phyloP scores from a whole-genome alignment of 345 rosid genomes.

The Luvunga scandens region DNA sequence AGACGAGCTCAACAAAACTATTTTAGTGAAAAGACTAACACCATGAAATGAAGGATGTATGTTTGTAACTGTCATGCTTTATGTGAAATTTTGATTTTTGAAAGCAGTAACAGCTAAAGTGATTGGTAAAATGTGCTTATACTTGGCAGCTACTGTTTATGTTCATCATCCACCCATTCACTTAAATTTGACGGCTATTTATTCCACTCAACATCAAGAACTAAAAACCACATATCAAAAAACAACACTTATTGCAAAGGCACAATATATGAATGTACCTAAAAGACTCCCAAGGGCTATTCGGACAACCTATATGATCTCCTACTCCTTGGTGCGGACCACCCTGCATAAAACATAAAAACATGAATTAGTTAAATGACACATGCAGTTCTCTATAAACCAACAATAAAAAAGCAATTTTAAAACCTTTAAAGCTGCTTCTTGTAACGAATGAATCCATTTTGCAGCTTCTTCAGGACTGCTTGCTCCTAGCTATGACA shows the following conservation, averaged over 20 bases:
- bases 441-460: constrained; percentile 87
- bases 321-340: constrained; percentile 47
- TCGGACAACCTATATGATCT: constrained; percentile 52
- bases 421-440: constrained; percentile 72
- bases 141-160: neutral
- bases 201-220: neutral
- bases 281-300: constrained; percentile 68
- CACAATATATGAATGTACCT: constrained; percentile 35
- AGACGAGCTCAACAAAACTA: neutral
- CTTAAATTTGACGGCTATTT: neutral
- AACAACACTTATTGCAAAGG: neutral
- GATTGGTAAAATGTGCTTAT: neutral
- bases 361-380: constrained; percentile 21
- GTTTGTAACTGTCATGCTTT: neutral
- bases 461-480: constrained; percentile 95
- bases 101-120: neutral
- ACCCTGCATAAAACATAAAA: constrained; percentile 49
- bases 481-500: constrained; percentile 80
- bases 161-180: neutral
- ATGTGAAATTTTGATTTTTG: neutral
- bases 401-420: constrained; percentile 11
- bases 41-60: neutral
- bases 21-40: neutral
- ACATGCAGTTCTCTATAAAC: neutral
- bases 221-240: neutral